These are phyloP conservation scores for Plasmodium berghei DNA, from an alignment of 169 alveolate genomes.

Conservation along the genomic window DNA sequence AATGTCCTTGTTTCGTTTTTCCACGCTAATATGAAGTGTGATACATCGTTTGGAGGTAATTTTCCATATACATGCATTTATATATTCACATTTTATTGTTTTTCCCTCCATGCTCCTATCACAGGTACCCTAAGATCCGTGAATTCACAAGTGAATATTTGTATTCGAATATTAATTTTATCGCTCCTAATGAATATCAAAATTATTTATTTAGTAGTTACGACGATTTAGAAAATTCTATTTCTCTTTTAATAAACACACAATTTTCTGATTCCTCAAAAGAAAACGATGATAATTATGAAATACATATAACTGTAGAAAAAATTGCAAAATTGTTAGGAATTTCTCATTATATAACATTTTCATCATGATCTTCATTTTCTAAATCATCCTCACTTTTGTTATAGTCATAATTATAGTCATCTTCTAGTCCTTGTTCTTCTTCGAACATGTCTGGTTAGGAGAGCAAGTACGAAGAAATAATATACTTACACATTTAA, in stretches of 20 bases:
- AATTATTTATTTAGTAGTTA: conserved; percentile 53
- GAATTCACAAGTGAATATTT: conserved; percentile 71
- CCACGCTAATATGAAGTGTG: too few species aligned
- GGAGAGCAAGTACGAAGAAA: neutral
- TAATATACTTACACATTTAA: too few species aligned
- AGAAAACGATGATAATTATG: conserved; percentile 2
- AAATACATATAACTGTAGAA: conserved; percentile 28
- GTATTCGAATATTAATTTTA: conserved; percentile 58
- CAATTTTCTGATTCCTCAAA: conserved; percentile 44
- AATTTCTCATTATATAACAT: conserved; percentile 65
- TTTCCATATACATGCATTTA: too few species aligned
- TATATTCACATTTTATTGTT: neutral
- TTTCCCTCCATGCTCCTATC: neutral
- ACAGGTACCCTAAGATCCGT: conserved; percentile 67
- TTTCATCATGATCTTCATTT: conserved; percentile 69
- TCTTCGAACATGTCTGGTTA: conserved; percentile 40
- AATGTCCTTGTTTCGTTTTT: too few species aligned
- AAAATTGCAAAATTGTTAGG: conserved; percentile 19
- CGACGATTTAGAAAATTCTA: conserved; percentile 52
- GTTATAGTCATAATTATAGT: conserved; percentile 60
- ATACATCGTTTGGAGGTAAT: too few species aligned
- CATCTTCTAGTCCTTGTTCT: conserved; percentile 54
- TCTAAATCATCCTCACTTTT: conserved; percentile 76
- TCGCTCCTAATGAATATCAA: conserved; percentile 34
- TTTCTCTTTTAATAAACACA: conserved; percentile 38